Evolutionary conservation across 108 stramenopile genomes (phyloP).

Genomic region (Parietichytrium sp.): DNA sequence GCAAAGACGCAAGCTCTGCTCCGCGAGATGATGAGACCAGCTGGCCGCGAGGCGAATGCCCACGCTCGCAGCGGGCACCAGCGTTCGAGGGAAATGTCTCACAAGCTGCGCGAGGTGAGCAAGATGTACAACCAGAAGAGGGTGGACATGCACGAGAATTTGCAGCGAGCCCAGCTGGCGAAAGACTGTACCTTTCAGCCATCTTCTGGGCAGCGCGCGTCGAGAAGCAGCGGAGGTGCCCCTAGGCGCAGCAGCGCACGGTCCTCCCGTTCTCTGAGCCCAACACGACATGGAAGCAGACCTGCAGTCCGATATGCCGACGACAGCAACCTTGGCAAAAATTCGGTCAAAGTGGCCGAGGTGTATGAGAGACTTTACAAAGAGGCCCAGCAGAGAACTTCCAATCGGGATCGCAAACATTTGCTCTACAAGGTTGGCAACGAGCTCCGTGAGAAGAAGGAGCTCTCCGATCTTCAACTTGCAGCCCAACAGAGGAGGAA

Average conservation of each 20-base stretch:
- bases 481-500: not conserved
- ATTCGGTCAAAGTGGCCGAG: not conserved
- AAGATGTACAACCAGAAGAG: constrained; percentile 23
- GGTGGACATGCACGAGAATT: not conserved
- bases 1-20: too few relatives aligned
- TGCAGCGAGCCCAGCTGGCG: not conserved
- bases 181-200: constrained; percentile 33
- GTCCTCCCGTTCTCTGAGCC: not conserved
- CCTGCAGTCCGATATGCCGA: not conserved
- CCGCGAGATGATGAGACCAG: too few relatives aligned
- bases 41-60: too few relatives aligned
- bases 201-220: not conserved
- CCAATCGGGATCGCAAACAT: not conserved
- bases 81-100: not conserved
- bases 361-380: constrained; percentile 29
- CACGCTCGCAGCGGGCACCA: too few relatives aligned
- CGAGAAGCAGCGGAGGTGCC: not conserved
- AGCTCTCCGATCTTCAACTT: not conserved
- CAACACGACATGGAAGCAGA: not conserved
- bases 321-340: not conserved
- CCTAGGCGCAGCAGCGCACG: not conserved
- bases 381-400: not conserved
- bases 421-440: not conserved
- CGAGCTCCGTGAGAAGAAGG: not conserved
- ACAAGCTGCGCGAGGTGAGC: not conserved